Conservation (phyloP, 169 alveolate species). For the Plasmodium reichenowi region DNA sequence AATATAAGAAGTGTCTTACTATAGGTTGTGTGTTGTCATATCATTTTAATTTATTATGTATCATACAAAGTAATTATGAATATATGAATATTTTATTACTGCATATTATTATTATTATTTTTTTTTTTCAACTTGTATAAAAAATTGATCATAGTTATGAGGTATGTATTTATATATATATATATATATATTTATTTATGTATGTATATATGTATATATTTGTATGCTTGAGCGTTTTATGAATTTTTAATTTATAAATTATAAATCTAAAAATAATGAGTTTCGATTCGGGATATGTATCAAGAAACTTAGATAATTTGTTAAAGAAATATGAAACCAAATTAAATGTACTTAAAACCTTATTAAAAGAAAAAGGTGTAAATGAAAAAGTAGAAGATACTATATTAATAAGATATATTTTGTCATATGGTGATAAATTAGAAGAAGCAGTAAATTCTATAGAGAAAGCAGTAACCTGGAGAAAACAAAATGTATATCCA, state of each 20-base stretch:
- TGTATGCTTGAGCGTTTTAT: not conserved
- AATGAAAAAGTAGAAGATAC: conserved; percentile 46
- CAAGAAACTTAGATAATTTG: conserved; percentile 28
- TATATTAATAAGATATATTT: conserved; percentile 44
- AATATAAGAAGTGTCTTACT: too few species aligned
- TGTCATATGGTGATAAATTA: conserved; percentile 61
- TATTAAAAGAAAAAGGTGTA: conserved; percentile 45
- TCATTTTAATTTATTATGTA: too few species aligned
- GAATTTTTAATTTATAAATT: too few species aligned
- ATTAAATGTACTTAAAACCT: conserved; percentile 35
- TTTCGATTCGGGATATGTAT: not conserved
- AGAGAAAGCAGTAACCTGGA: conserved; percentile 49
- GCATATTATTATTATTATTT: too few species aligned
- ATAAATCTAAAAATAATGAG: conserved; percentile 27
- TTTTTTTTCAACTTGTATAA: too few species aligned
- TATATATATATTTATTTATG: not conserved
- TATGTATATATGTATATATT: not conserved
- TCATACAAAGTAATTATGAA: too few species aligned
- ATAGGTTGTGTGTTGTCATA: too few species aligned
- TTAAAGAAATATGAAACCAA: conserved; percentile 22
- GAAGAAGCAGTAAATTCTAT: conserved; percentile 56
- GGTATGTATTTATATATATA: not conserved
- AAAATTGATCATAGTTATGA: not conserved
- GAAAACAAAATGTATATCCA: conserved; percentile 43
- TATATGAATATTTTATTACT: too few species aligned